Base-by-base conservation (phyloP, 2,329 filamentous ascomycete species). In the Aspergillus neoniger region DNA sequence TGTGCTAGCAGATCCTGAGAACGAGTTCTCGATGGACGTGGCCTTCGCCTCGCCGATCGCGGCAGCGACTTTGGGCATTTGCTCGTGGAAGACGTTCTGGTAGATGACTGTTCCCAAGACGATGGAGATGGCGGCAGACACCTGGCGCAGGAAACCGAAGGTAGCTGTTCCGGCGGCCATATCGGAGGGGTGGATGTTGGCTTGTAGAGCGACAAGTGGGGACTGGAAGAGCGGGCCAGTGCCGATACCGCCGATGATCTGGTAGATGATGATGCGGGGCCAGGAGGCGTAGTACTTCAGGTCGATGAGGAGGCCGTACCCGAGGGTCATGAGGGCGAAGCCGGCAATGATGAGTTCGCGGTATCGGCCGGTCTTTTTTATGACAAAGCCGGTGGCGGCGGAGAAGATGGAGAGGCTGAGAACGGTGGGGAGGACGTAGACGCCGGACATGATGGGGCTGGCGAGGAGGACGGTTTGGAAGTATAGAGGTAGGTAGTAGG, bases 401-500 rank as follows among this genome's bases (percentile, higher is more conserved):
- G 89, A 91, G 32, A 83, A 72, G 63, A 91, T 65, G 0, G 89
- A 91, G 3, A 91, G 78, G 2, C 87, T 82, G 36, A 94, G 71
- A 8, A 89, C 89, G 63, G 85, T 86, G 0, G 91, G 88, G 14
- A 95, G 81, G 15, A 92, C 75, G 70, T 91, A 91, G 52, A 93
- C 86, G 53, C 91, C 91, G 1, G 87, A 90, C 30, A 89, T 78
- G 38, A 93, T 84, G 0, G 91, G 88, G 0, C 83, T 82, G 2
- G 86, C 86, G 53, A 89, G 84, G 47, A 91, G 81, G 55, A 91
- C 87, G 55, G 88, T 85, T 76, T 96, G 91, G 77, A 92, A 94
- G 80, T 96, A 96, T 2, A 96, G 82, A 0, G 91, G 91, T 4
- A 96, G 81, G 78, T 90, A 96, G 81, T 94, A 96, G 63, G 85